Evolutionary conservation across 257 asterid species (phyloP).

Genomic region (Solanum dulcamara): DNA sequence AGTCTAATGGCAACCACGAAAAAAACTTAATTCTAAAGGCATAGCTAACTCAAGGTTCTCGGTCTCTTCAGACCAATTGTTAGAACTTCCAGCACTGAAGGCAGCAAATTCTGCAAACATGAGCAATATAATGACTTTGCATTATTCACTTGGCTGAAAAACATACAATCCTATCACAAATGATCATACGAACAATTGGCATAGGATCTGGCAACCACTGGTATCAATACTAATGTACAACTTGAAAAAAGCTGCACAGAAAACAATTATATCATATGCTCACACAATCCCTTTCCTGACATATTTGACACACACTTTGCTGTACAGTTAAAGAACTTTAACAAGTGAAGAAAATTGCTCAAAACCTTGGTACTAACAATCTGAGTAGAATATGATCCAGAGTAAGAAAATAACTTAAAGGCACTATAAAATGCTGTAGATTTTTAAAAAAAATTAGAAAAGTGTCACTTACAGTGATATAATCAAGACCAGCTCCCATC

Average conservation of each 20-base stretch:
- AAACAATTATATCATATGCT: background rate
- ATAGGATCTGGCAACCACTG: background rate
- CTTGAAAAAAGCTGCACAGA: background rate
- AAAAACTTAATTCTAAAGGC: background rate
- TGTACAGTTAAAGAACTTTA: background rate
- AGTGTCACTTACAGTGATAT: slow-evolving; percentile 50
- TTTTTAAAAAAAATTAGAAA: background rate
- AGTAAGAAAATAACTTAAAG: background rate
- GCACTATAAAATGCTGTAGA: background rate
- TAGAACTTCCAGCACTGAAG: background rate
- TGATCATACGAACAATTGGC: background rate
- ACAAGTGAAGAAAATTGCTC: background rate
- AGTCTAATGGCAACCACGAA: background rate
- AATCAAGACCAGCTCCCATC: slow-evolving; percentile 68
- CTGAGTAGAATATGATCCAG: background rate
- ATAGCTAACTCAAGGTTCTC: background rate
- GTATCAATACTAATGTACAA: background rate
- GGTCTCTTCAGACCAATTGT: background rate
- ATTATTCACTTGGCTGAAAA: background rate
- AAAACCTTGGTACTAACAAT: background rate
- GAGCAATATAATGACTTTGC: background rate
- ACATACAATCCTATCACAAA: background rate
- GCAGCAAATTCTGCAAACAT: background rate
- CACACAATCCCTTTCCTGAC: background rate
- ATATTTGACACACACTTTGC: background rate